Percentiles rank a stretch among this genome's conserved stretches.
Evolutionary conservation across 208 protist species (phyloP).

Genomic region (Strigomonas culicis): DNA sequence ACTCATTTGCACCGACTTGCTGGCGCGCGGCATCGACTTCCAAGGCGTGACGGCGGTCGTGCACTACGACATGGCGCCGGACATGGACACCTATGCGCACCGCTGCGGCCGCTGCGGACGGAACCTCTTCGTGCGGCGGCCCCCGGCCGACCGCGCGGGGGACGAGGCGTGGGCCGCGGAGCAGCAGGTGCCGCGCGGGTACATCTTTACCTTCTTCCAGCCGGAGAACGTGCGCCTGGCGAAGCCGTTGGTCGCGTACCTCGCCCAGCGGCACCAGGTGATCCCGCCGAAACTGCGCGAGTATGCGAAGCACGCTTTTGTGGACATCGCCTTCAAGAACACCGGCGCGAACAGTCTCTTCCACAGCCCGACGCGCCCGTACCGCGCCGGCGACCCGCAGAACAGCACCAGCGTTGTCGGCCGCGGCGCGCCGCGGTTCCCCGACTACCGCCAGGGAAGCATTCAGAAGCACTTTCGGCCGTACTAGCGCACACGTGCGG

Average conservation of each 20-base stretch:
- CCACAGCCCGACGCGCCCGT: constrained; percentile 70
- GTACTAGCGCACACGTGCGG: no score
- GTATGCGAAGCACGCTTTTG: constrained; percentile 75
- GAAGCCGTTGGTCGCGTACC: constrained; percentile 75
- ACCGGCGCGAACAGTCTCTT: constrained; percentile 60
- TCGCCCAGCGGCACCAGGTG: constrained; percentile 67
- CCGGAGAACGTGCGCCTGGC: constrained; percentile 77
- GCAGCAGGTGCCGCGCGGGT: constrained; percentile 23
- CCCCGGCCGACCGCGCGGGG: neutral
- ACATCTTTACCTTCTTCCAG: constrained; percentile 84
- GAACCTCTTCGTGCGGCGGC: neutral
- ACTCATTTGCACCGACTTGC: constrained; percentile 98
- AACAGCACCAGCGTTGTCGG: constrained; percentile 57
- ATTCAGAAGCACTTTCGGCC: no score
- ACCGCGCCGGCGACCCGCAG: constrained; percentile 63
- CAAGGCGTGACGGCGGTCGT: constrained; percentile 96
- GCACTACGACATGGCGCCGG: constrained; percentile 96
- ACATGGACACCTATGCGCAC: constrained; percentile 97
- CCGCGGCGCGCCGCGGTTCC: constrained; percentile 25
- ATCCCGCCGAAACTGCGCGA: constrained; percentile 81
- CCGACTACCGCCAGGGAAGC: no score
- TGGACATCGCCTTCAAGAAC: constrained; percentile 65
- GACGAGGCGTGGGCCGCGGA: neutral
- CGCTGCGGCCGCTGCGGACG: constrained; percentile 95
- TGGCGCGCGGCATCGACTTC: constrained; percentile 97